A percentile compares a stretch with the other conserved stretches of the same genome.
Conservation (phyloP, 108 stramenopile genomes). For the Cyclostephanos tholiformis region DNA sequence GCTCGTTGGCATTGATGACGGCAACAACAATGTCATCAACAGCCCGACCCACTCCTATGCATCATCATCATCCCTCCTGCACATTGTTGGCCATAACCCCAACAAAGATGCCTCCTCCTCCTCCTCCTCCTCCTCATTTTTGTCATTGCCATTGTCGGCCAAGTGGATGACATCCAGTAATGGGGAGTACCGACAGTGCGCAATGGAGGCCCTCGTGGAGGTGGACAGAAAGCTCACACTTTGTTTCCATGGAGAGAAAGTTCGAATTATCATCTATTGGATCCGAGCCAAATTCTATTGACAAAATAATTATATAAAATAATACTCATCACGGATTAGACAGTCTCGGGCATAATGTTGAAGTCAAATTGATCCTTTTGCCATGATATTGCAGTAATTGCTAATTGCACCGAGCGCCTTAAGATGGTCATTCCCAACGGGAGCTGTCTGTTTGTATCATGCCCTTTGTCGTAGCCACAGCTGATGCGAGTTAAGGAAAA, state of each 20-base stretch:
- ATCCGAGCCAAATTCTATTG: too few relatives aligned
- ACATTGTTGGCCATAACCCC: constrained; percentile 19
- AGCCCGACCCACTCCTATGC: too few relatives aligned
- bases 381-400: constrained; percentile 45
- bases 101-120: constrained; percentile 1
- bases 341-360: too few relatives aligned
- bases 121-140: background rate
- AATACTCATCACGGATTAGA: too few relatives aligned
- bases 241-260: too few relatives aligned
- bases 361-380: too few relatives aligned
- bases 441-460: constrained; percentile 71
- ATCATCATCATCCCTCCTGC: too few relatives aligned
- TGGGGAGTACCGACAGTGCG: constrained; percentile 54
- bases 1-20: too few relatives aligned
- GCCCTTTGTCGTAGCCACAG: constrained; percentile 66
- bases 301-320: too few relatives aligned
- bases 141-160: background rate
- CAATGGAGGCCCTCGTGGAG: constrained; percentile 74
- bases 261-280: too few relatives aligned
- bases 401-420: constrained; percentile 56
- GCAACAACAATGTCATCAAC: too few relatives aligned
- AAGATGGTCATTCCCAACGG: constrained; percentile 62
- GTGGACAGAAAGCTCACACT: constrained; percentile 81
- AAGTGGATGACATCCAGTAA: constrained; percentile 41
- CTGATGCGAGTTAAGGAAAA: background rate